Percentiles rank a stretch among this genome's conserved stretches.
Evolutionary conservation across 2,329 filamentous ascomycete species (phyloP).

Genomic region (Pyrenophora teres): DNA sequence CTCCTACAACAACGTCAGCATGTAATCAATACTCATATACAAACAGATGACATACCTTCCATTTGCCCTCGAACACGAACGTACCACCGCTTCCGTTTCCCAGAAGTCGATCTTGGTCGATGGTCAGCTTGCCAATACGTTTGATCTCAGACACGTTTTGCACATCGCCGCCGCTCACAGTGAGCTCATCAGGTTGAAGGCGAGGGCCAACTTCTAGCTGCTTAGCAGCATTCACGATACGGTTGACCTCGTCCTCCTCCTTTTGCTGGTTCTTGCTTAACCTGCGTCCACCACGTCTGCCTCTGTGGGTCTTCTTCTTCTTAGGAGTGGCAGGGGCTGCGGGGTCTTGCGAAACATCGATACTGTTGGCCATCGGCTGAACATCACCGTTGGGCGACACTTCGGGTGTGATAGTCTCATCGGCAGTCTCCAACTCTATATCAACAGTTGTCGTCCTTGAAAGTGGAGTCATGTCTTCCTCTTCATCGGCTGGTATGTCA

Average conservation of each 20-base stretch:
- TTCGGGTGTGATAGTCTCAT: constrained; percentile 13
- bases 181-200: constrained; percentile 48
- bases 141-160: constrained; percentile 56
- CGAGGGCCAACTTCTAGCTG: constrained; percentile 40
- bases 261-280: constrained; percentile 50
- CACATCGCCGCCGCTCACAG: constrained; percentile 51
- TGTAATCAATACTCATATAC: background rate
- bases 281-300: constrained; percentile 54
- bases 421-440: constrained; percentile 24
- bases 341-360: constrained; percentile 30
- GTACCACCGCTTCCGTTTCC: constrained; percentile 94
- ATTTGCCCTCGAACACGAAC: constrained; percentile 90
- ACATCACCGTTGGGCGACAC: constrained; percentile 13
- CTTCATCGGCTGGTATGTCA: constrained; percentile 37
- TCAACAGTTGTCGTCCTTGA: constrained; percentile 43
- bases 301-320: constrained; percentile 57
- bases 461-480: constrained; percentile 41
- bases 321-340: constrained; percentile 39
- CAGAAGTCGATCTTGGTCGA: constrained; percentile 64
- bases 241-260: constrained; percentile 45
- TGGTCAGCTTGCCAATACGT: constrained; percentile 64
- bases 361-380: constrained; percentile 11
- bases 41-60: constrained; percentile 60
- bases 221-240: constrained; percentile 49
- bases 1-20: constrained; percentile 52